A percentile compares a stretch with the other conserved stretches of the same genome.
Conservation (phyloP, 768 basidiomycete genomes). For the Cyclocybe aegerita region DNA sequence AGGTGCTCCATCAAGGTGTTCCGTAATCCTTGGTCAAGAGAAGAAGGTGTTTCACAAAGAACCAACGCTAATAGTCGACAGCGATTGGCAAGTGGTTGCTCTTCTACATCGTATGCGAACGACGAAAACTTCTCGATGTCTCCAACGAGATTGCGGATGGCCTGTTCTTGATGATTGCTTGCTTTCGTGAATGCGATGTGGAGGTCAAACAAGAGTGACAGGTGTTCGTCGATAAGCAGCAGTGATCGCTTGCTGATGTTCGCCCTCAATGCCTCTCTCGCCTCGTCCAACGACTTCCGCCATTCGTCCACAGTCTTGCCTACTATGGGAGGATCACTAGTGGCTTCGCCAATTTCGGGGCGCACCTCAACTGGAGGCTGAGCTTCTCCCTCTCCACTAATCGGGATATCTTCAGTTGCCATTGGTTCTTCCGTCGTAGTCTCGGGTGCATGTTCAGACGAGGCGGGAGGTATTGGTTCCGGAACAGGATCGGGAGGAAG, state of each 20-base stretch:
- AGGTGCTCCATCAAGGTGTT: constrained; percentile 66
- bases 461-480: constrained; percentile 1
- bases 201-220: constrained; percentile 87
- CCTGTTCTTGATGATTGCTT: constrained; percentile 58
- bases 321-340: not conserved
- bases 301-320: constrained; percentile 62
- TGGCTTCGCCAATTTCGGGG: not conserved
- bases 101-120: constrained; percentile 63
- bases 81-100: constrained; percentile 77
- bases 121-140: constrained; percentile 73
- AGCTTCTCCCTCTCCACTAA: not conserved
- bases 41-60: constrained; percentile 69
- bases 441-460: not conserved
- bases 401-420: not conserved
- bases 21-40: constrained; percentile 53
- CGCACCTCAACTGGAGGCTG: not conserved
- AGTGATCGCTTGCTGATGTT: constrained; percentile 71
- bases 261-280: constrained; percentile 64
- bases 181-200: constrained; percentile 77
- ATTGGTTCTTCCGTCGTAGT: not conserved
- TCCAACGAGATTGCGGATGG: constrained; percentile 71
- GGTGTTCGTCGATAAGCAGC: constrained; percentile 80
- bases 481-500: constrained; percentile 58
- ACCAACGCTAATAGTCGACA: constrained; percentile 86
- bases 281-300: constrained; percentile 62